Conservation (phyloP, 1,284 basidiomycete genomes). For the Cystobasidiaceae sp. region DNA sequence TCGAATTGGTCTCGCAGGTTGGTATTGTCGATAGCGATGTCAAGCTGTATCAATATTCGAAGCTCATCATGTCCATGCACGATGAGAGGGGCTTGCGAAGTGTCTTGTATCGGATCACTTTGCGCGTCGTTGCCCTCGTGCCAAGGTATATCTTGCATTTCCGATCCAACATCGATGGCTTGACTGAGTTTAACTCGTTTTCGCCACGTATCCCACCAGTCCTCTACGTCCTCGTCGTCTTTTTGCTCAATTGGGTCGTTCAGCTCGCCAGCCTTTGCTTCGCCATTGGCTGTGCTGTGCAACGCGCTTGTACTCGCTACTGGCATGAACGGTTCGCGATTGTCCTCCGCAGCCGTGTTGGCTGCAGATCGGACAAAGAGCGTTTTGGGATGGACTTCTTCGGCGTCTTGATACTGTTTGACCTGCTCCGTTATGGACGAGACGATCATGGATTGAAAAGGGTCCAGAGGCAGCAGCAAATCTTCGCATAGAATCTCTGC, state of each 20-base stretch:
- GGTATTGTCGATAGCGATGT: constrained; percentile 89
- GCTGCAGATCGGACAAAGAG: constrained; percentile 28
- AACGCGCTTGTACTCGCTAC: no score
- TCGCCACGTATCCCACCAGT: constrained; percentile 58
- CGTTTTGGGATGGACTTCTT: constrained; percentile 35
- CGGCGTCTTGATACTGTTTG: constrained; percentile 60
- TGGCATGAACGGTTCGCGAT: no score
- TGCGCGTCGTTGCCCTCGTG: not conserved
- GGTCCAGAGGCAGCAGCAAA: constrained; percentile 64
- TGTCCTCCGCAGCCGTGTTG: constrained; percentile 32
- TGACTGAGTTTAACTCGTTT: constrained; percentile 24
- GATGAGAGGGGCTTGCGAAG: not conserved
- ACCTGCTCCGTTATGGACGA: constrained; percentile 83
- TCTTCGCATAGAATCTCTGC: constrained; percentile 91
- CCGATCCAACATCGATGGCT: not conserved
- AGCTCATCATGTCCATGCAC: constrained; percentile 34
- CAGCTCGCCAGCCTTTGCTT: no score
- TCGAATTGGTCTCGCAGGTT: constrained; percentile 97
- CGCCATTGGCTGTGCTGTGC: no score
- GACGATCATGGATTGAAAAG: constrained; percentile 72
- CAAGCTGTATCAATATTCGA: constrained; percentile 58
- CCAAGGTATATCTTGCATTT: constrained; percentile 2
- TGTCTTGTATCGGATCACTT: constrained; percentile 7
- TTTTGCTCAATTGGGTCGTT: no score
- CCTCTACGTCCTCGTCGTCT: constrained; percentile 57